These are phyloP conservation scores for Onygenales sp. DNA, from an alignment of 2,329 filamentous ascomycete genomes.

Conservation along the genomic window DNA sequence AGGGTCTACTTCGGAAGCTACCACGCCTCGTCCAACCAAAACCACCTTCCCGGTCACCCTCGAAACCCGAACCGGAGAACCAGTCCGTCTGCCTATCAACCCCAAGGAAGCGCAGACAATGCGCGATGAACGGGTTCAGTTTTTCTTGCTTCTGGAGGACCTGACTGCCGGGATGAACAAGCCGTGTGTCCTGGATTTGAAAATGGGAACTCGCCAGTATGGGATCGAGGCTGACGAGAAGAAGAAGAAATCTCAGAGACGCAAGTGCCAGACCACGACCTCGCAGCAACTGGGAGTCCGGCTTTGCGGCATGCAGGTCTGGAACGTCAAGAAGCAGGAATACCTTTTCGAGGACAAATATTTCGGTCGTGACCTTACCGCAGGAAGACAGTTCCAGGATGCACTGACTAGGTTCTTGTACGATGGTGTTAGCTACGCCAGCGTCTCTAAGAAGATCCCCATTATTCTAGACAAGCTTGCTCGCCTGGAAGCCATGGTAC, in stretches of 20 bases:
- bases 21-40: slow-evolving; percentile 3
- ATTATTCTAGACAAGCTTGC: slow-evolving; percentile 75
- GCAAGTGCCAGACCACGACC: slow-evolving; percentile 87
- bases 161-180: slow-evolving; percentile 93
- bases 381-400: slow-evolving; percentile 78
- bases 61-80: slow-evolving; percentile 12
- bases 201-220: slow-evolving; percentile 97
- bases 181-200: slow-evolving; percentile 93
- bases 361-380: slow-evolving; percentile 79
- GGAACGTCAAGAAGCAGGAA: slow-evolving; percentile 72
- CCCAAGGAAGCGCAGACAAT: slow-evolving; percentile 62
- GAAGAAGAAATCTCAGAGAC: slow-evolving; percentile 84
- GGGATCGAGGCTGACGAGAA: slow-evolving; percentile 84
- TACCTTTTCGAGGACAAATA: slow-evolving; percentile 99
- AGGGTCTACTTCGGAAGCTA: slow-evolving; percentile 2
- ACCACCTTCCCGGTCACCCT: slow-evolving; percentile 10
- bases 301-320: slow-evolving; percentile 92
- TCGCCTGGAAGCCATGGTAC: slow-evolving; percentile 73
- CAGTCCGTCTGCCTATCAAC: slow-evolving; percentile 49
- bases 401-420: slow-evolving; percentile 85
- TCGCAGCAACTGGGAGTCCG: slow-evolving; percentile 85
- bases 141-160: slow-evolving; percentile 88
- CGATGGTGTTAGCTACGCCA: slow-evolving; percentile 72
- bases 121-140: slow-evolving; percentile 61
- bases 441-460: slow-evolving; percentile 79